Evolutionary conservation across 2,329 filamentous ascomycete genomes (phyloP).

Genomic region (Venturia nashicola): DNA sequence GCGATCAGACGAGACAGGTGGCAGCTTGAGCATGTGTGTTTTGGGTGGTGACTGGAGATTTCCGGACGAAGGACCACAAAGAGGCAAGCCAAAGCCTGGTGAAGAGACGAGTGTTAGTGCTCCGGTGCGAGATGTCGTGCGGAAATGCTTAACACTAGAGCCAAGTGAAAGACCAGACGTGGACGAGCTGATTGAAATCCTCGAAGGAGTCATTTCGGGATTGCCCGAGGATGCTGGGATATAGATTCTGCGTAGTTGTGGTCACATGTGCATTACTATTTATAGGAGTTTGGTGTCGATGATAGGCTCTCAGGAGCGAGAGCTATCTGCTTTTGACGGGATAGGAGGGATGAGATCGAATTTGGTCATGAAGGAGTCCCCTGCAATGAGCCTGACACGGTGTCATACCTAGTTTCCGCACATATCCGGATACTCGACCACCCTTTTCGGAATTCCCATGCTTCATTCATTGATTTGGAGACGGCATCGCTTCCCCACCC

Average conservation of each 20-base stretch:
- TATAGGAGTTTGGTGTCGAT: background rate
- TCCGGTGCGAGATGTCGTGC: slow-evolving; percentile 73
- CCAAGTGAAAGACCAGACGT: slow-evolving; percentile 79
- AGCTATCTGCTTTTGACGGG: background rate
- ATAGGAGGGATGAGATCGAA: background rate
- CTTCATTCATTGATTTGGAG: no score
- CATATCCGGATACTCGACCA: no score
- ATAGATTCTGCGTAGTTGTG: background rate
- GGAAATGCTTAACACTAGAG: slow-evolving; percentile 77
- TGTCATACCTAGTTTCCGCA: no score
- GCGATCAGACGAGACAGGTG: slow-evolving; percentile 89
- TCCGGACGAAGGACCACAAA: slow-evolving; percentile 63
- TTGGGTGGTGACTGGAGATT: slow-evolving; percentile 93
- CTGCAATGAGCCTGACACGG: no score
- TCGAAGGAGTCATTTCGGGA: slow-evolving; percentile 58
- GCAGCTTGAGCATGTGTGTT: slow-evolving; percentile 83
- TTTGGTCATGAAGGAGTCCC: no score
- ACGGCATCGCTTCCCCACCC: background rate
- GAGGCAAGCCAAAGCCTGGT: slow-evolving; percentile 42
- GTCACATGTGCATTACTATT: background rate
- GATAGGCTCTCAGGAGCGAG: background rate
- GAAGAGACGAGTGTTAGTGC: slow-evolving; percentile 53
- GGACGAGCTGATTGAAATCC: slow-evolving; percentile 65
- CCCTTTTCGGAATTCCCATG: no score
- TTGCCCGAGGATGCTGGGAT: slow-evolving; percentile 47